These are phyloP conservation scores for Buddleja alternifolia DNA, from an alignment of 257 asterid species.

Conservation along the genomic window DNA sequence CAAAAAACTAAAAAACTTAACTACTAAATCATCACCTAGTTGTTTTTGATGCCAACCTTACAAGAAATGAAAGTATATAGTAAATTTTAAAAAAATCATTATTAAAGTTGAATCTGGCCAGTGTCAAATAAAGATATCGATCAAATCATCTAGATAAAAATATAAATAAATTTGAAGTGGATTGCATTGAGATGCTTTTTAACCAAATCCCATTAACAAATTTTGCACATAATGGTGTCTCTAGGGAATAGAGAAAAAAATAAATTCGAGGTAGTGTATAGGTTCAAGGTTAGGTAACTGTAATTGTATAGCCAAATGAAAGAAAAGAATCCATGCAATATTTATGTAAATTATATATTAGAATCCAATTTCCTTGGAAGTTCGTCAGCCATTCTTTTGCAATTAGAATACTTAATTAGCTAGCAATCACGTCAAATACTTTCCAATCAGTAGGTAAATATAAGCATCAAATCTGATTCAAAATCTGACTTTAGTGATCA, in stretches of 20 bases:
- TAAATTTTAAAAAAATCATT: no score
- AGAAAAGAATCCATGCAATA: conserved; percentile 13
- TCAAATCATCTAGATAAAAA: no score
- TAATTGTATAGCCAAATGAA: conserved; percentile 13
- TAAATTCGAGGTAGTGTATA: background rate
- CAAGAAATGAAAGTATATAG: no score
- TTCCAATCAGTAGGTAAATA: conserved; percentile 3
- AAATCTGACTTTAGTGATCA: background rate
- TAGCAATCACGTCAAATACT: background rate
- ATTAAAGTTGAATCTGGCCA: no score
- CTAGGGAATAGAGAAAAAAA: background rate
- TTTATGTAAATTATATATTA: conserved; percentile 1
- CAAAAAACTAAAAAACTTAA: no score
- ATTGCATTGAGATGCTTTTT: background rate
- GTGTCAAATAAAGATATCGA: no score
- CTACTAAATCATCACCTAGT: no score
- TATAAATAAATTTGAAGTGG: no score
- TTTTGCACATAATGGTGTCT: background rate
- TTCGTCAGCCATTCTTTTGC: conserved; percentile 34
- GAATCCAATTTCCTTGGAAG: conserved; percentile 34
- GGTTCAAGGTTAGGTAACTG: conserved; percentile 13
- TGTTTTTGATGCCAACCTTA: no score
- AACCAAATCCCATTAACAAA: background rate
- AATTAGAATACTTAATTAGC: conserved; percentile 21
- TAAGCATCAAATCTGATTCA: conserved; percentile 24